Evolutionary conservation across 2,329 filamentous ascomycete genomes (phyloP), one percentile per base, ranked within the genome.

Genomic region (Talaromyces albobiverticillius): DNA sequence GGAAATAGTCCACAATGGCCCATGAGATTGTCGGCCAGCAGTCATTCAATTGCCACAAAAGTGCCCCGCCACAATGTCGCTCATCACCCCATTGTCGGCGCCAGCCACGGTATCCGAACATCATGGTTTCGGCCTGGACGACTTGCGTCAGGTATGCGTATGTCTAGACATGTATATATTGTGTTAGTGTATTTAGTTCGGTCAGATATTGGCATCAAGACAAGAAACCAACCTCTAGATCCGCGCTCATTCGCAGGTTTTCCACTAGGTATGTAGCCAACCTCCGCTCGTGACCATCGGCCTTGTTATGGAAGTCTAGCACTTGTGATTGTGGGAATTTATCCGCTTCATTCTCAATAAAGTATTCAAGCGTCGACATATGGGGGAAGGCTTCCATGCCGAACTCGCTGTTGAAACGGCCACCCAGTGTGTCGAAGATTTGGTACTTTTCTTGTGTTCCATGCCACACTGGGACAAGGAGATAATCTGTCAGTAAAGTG

Each of bases 221-320:
- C n/a, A n/a, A n/a, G n/a, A n/a, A 20, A 53, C 51, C 8, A 45
- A 54, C 52, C 46, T 54, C 46, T 23, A 54, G 20, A 50, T 54
- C 52, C 53, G 72, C 69, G 14, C 73, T 77, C 38, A 23, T 45
- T 2, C 88, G 87, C 2, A 55, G 13, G 41, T 55, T 55, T 20
- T 55, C 53, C n/a, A 51, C 47, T 29, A 55, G n/a, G 64, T 95
- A 95, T 2, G 90, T 82, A 1, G 89, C 90, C 53, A 95, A 84
- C 42, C 89, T 80, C n/a, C 89, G 82, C 70, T 92, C 88, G 67
- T 93, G 88, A 0, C 90, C 90, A 48, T 85, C 85, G 3, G 90
- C 90, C 72, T 95, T 95, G 77, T 95, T 95, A 78, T 95, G 90
- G 68, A 93, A 94, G 70, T 95, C 90, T 31, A 95, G 73, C 10